Conservation (phyloP, 2,329 filamentous ascomycete genomes). For the Stemphylium vesicarium region DNA sequence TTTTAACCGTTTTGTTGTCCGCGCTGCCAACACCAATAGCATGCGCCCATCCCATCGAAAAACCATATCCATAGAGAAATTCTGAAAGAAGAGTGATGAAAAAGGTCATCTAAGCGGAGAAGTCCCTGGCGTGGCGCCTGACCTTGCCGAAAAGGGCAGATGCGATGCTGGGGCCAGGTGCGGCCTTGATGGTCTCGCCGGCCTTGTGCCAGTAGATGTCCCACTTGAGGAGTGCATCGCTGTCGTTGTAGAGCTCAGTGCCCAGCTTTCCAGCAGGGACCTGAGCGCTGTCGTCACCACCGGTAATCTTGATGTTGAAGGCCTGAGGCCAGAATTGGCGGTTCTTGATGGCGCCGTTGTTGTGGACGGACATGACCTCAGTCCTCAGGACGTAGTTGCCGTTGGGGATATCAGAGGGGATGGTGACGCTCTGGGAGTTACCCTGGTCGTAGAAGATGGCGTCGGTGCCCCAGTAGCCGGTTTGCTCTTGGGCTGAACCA, state of each 20-base stretch:
- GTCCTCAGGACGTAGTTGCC: slow-evolving; percentile 47
- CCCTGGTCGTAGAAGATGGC: slow-evolving; percentile 44
- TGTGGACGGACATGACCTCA: slow-evolving; percentile 45
- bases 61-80: neutral
- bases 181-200: slow-evolving; percentile 26
- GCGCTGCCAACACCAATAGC: neutral
- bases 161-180: slow-evolving; percentile 33
- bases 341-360: slow-evolving; percentile 39
- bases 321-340: slow-evolving; percentile 47
- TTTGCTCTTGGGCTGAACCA: slow-evolving; percentile 27
- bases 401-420: slow-evolving; percentile 40
- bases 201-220: slow-evolving; percentile 41
- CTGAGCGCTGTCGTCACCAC: slow-evolving; percentile 32
- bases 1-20: neutral
- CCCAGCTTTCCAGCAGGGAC: slow-evolving; percentile 39
- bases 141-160: slow-evolving; percentile 20
- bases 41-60: neutral
- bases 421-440: slow-evolving; percentile 41
- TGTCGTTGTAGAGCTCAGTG: slow-evolving; percentile 37
- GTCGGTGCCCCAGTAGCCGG: slow-evolving; percentile 43
- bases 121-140: slow-evolving; percentile 35
- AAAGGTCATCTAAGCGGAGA: slow-evolving; percentile 24
- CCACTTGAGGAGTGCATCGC: slow-evolving; percentile 37
- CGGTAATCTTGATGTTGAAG: slow-evolving; percentile 44
- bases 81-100: neutral